A percentile compares a stretch with the other conserved stretches of the same genome.
phyloP scores from a whole-genome alignment of 495 filamentous ascomycete genomes.

The Aspergillus taichungensis region DNA sequence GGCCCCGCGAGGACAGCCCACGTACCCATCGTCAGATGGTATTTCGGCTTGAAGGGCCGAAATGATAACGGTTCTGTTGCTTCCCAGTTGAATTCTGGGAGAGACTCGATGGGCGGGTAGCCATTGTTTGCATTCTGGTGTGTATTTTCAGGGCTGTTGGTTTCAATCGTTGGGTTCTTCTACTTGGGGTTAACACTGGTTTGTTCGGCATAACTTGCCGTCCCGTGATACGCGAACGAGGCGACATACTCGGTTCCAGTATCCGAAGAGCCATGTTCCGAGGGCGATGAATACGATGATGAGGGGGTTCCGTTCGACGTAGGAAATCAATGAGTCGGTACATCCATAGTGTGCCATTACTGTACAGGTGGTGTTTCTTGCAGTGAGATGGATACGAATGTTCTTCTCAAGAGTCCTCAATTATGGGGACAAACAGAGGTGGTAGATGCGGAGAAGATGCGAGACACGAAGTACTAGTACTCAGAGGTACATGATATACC shows the following conservation, averaged over 20 bases:
- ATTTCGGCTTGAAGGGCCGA: conserved; percentile 62
- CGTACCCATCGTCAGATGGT: conserved; percentile 66
- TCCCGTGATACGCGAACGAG: neutral
- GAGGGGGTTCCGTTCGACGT: conserved; percentile 1
- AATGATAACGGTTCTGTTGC: conserved; percentile 50
- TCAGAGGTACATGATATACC: no score
- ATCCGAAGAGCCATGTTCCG: neutral
- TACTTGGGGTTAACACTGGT: no score
- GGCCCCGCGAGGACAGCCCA: neutral
- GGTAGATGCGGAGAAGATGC: no score
- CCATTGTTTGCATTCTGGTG: conserved; percentile 2
- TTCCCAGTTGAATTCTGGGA: conserved; percentile 52
- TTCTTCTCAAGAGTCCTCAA: neutral
- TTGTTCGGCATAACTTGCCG: no score
- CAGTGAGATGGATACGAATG: neutral
- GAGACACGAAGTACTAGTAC: no score
- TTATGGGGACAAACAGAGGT: no score
- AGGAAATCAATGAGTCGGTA: neutral
- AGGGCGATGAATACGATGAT: conserved; percentile 1
- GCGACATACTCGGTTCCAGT: conserved; percentile 11
- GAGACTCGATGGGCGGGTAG: conserved; percentile 39
- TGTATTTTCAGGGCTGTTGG: neutral
- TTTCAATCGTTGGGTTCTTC: neutral
- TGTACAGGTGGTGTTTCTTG: neutral
- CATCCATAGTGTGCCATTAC: neutral